Evolutionary conservation across 306 rosid genomes (phyloP).

Genomic region (Dryas drummondii): DNA sequence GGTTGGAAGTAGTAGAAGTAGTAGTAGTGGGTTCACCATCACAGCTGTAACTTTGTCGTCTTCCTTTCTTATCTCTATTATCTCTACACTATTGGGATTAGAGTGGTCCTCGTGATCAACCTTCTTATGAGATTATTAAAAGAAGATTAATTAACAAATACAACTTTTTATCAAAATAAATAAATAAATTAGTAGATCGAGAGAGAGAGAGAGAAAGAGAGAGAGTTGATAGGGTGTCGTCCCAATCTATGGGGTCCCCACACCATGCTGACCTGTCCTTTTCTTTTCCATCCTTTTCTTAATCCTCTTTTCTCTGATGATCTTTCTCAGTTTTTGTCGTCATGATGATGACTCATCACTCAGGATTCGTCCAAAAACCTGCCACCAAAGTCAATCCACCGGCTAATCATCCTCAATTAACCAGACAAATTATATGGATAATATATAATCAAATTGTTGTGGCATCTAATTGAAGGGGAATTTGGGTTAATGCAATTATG

Average conservation of each 20-base stretch:
- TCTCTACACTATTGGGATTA: background rate
- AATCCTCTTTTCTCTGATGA: background rate
- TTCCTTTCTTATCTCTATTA: constrained; percentile 21
- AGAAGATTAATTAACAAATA: background rate
- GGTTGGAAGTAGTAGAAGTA: constrained; percentile 14
- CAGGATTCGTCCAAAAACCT: background rate
- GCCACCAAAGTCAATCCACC: constrained; percentile 29
- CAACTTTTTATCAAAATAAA: too few species aligned
- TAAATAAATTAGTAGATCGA: too few species aligned
- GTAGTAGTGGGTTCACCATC: constrained; percentile 45
- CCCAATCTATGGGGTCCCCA: constrained; percentile 26
- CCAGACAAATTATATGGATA: background rate
- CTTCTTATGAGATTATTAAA: background rate
- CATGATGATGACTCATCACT: background rate
- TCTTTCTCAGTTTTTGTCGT: constrained; percentile 7
- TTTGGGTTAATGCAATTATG: too few species aligned
- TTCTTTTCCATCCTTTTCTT: constrained; percentile 16
- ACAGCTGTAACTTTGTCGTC: constrained; percentile 57
- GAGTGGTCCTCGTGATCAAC: constrained; percentile 18
- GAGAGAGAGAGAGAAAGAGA: background rate
- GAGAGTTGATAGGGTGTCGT: constrained; percentile 21
- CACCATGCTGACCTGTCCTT: constrained; percentile 32
- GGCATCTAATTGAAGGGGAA: too few species aligned
- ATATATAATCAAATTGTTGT: background rate
- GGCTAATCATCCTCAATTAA: constrained; percentile 23